Base-by-base conservation (phyloP, 768 basidiomycete genomes). In the Sarcodon aspratus region DNA sequence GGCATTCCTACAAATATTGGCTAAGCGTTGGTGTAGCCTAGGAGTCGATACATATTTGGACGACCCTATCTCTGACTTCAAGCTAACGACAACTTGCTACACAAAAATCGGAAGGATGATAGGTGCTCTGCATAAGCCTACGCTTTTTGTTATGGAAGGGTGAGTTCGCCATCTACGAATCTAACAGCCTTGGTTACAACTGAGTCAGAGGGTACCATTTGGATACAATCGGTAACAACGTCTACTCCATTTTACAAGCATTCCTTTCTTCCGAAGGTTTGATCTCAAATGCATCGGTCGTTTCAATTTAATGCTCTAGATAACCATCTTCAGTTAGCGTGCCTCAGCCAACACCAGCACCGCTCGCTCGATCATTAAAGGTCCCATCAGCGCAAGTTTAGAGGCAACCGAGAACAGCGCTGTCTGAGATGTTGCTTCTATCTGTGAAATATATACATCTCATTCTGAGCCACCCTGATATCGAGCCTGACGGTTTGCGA, bases 101-200 rank as follows among this genome's bases (percentile, higher is more conserved):
- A 36, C 54, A 13, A 34, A 46, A 18, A 64, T 67, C 31, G 63
- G 64, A 11, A 36, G 36, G 33, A 17, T 54, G 8, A 57, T 65
- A 9, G 52, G 54, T 9, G 18, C 43, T 6, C 12, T 59, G 3
- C 36, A 34, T 11, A 51, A 50, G 34, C 54, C 53, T 5, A 63
- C 64, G 9, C 53, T 63, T n/a, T 67, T 67, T 48, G 54, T 61
- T 9, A 60, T 67, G 65, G 65, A 68, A 48, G 63, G 66, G 65
- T 66, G 42, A 18, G 60, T 38, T 34, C 36, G 13, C 33, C 44
- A n/a, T 33, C 7, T 17, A 32, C 21, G 36, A 38, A 38, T 33
- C 33, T 34, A 45, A 12, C 6, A 3, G 7, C 13, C 4, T 13
- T 8, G 9, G 15, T 21, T 32, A 31, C 15, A 34, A 34, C 45